These are phyloP conservation scores for Phytophthora sansomeana DNA, from an alignment of 352 stramenopile species.

Conservation along the genomic window DNA sequence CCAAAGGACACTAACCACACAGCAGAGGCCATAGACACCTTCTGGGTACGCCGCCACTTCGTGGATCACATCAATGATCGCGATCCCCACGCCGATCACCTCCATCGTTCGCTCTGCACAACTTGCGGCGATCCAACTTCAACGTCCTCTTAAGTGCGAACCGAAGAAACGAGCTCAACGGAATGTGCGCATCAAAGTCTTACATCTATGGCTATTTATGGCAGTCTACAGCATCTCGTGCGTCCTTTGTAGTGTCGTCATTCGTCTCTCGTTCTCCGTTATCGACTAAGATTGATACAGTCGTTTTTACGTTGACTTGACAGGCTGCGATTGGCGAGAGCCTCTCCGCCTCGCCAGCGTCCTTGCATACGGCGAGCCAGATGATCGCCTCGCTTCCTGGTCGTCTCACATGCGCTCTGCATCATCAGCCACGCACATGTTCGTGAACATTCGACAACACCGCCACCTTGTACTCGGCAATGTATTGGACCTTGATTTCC, in stretches of 20 bases:
- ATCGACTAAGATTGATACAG: not conserved
- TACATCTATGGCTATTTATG: no score
- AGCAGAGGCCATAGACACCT: slow-evolving; percentile 36
- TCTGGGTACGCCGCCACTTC: slow-evolving; percentile 60
- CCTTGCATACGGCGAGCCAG: not conserved
- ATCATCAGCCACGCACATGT: slow-evolving; percentile 8
- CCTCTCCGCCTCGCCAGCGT: slow-evolving; percentile 9
- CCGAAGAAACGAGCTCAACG: no score
- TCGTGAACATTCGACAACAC: slow-evolving; percentile 37
- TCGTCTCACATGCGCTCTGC: not conserved
- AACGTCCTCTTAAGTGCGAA: slow-evolving; percentile 33
- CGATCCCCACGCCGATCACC: slow-evolving; percentile 74
- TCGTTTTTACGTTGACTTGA: slow-evolving; percentile 10
- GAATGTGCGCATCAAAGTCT: no score
- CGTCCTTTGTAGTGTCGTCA: not conserved
- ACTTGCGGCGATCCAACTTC: slow-evolving; percentile 20
- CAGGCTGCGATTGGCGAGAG: slow-evolving; percentile 25
- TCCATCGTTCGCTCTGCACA: slow-evolving; percentile 32
- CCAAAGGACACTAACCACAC: not conserved
- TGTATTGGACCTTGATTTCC: not conserved
- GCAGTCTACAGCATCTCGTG: not conserved
- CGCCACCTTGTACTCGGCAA: not conserved
- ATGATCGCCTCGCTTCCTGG: slow-evolving; percentile 14
- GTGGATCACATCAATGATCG: slow-evolving; percentile 70
- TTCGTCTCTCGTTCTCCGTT: slow-evolving; percentile 1